These are phyloP conservation scores for Microascus cirrosus DNA, from an alignment of 2,329 filamentous ascomycete species.

Conservation along the genomic window DNA sequence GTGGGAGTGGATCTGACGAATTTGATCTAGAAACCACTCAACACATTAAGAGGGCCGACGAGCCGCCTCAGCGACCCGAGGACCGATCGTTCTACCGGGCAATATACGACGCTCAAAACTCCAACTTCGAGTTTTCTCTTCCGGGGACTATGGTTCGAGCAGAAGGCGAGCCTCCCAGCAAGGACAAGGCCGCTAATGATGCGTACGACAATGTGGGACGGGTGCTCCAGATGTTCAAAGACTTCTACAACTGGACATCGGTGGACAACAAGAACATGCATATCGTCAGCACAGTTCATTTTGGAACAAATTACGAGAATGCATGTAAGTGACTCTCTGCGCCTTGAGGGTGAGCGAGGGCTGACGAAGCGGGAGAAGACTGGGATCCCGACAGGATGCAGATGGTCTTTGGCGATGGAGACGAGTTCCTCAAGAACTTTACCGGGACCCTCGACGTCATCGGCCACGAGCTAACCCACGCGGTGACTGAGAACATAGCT, in stretches of 20 bases:
- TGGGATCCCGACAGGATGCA: constrained; percentile 37
- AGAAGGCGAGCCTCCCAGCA: constrained; percentile 26
- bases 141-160: constrained; percentile 29
- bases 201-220: constrained; percentile 37
- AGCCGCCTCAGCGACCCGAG: constrained; percentile 9
- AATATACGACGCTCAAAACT: constrained; percentile 30
- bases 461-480: constrained; percentile 46
- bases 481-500: constrained; percentile 37
- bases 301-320: constrained; percentile 36
- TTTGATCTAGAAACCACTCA: constrained; percentile 4
- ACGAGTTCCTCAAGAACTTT: constrained; percentile 38
- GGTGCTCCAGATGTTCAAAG: constrained; percentile 37
- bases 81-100: constrained; percentile 23
- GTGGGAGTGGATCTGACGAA: background rate
- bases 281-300: constrained; percentile 43
- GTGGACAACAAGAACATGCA: constrained; percentile 38
- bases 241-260: constrained; percentile 36
- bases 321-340: constrained; percentile 25
- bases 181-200: constrained; percentile 33
- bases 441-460: constrained; percentile 42
- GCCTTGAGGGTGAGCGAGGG: background rate
- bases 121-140: constrained; percentile 20
- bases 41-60: constrained; percentile 9
- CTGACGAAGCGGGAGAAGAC: constrained; percentile 16
- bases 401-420: constrained; percentile 47